Evolutionary conservation across 257 asterid species (phyloP).

Genomic region (Euphrasia confusa): DNA sequence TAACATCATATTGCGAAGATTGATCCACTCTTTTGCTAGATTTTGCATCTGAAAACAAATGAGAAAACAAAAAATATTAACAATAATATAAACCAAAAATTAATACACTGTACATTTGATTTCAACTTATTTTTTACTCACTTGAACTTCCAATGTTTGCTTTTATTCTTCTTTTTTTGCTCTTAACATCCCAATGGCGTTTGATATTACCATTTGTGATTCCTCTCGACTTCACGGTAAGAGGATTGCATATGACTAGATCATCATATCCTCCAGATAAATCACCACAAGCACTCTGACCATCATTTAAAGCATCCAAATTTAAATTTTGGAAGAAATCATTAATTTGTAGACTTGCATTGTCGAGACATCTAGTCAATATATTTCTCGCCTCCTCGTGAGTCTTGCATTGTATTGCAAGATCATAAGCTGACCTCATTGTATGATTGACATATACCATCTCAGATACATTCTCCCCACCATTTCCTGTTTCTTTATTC

Average conservation of each 20-base stretch:
- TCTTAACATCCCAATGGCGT: no score
- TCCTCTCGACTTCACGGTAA: not conserved
- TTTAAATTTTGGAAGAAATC: not conserved
- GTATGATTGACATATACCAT: no score
- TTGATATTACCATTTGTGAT: not conserved
- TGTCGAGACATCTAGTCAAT: not conserved
- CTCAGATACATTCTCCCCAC: no score
- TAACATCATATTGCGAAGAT: no score
- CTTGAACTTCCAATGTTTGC: not conserved
- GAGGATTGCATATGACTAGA: not conserved
- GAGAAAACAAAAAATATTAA: no score
- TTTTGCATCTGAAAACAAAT: no score
- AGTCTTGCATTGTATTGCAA: not conserved
- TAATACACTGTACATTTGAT: no score
- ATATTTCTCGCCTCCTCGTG: not conserved
- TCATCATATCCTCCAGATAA: not conserved
- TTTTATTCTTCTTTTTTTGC: not conserved
- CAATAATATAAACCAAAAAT: not conserved
- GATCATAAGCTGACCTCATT: not conserved
- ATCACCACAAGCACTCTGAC: not conserved
- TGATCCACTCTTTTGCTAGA: no score
- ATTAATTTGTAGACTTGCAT: not conserved
- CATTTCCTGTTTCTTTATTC: no score
- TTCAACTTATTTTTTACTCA: not conserved
- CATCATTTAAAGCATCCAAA: not conserved